Base-by-base conservation (phyloP, 495 filamentous ascomycete species). In the Parachaetomium inaequale region DNA sequence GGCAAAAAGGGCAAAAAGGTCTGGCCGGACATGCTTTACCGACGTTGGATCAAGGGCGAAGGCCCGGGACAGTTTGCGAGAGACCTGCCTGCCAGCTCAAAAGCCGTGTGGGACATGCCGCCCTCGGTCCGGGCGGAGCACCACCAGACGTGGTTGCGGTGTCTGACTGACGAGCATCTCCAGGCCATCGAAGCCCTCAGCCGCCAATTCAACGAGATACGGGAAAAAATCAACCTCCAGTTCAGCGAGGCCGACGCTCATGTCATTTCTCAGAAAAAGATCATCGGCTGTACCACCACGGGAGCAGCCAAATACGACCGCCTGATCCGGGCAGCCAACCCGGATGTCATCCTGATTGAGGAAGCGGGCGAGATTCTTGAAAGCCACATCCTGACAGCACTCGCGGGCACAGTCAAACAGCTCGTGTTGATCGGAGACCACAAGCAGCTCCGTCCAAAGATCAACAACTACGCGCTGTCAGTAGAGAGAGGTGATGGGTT, bases 321-420 rank as follows among this genome's bases (percentile, higher is more conserved):
- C 8, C 75, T 82, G 32, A 70, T 93, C 8, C 76, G 77, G 46
- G 71, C 72, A 5, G 80, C 82, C 5, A 58, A 56, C 0, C 83
- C 84, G 0, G 81, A 82, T 19, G 75, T 88, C 7, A 66, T 90
- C 26, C 66, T 93, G 0, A 82, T 91, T 0, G 90, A 94, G 68
- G 90, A 94, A 66, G 89, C 89, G 4, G 89, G 90, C 7, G 90
- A 94, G 65, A 88, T 92, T 26, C 71, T 92, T 2, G 90, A 94
- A 66, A 82, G 78, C 25, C 78, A 93, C 66, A 76, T 92, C 38
- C 69, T 93, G 0, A 86, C 88, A 0, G 83, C 88, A 0, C 66
- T 94, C 28, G 70, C 75, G 0, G 71, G 82, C 0, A 70, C 79
- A 0, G 87, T 86, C 12, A 82, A 90, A 64, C 87, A 92, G 34